phyloP scores from a whole-genome alignment of 75 land plant species.

The Azolla pinnata region DNA sequence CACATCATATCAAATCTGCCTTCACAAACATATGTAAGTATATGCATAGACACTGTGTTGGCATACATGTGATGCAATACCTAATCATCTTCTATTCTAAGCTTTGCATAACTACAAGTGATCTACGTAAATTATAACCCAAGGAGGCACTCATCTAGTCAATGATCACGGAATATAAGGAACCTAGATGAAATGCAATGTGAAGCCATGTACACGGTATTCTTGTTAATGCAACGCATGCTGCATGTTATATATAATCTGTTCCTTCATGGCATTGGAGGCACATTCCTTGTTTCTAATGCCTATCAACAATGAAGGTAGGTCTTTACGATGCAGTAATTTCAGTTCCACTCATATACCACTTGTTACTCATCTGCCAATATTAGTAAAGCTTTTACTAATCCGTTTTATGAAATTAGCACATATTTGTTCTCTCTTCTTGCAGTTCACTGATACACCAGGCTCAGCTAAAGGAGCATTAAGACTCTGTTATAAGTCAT shows the following conservation, averaged over 20 bases:
- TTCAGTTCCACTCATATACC: too few species aligned
- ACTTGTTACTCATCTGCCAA: too few species aligned
- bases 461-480: background rate
- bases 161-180: too few species aligned
- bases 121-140: background rate
- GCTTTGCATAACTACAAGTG: background rate
- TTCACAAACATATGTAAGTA: background rate
- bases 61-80: background rate
- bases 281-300: background rate
- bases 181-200: too few species aligned
- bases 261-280: background rate
- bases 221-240: too few species aligned
- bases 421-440: background rate
- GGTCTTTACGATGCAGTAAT: background rate
- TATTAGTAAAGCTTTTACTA: too few species aligned
- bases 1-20: too few species aligned
- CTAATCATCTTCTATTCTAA: background rate
- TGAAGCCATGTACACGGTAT: too few species aligned
- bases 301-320: background rate
- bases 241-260: too few species aligned
- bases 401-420: background rate
- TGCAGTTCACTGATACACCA: background rate
- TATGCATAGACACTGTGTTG: background rate
- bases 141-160: background rate
- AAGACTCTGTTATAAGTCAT: background rate